Evolutionary conservation across 1,139 yeast genomes (phyloP), one percentile per base, ranked within the genome.

Genomic region (Debaryomyces robertsiae): DNA sequence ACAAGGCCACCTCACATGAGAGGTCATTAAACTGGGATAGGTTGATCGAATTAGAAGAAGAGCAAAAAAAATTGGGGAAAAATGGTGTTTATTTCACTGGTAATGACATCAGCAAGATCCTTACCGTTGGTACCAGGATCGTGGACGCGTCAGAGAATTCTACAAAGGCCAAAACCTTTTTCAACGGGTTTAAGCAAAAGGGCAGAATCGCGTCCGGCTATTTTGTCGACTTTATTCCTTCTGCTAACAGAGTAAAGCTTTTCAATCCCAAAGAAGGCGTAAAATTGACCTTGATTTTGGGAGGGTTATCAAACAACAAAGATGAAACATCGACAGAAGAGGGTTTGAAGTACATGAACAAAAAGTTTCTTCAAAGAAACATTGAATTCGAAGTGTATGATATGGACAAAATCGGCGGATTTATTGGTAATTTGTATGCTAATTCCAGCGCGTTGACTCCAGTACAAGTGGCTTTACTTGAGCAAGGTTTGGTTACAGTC

Each of bases 61-160:
- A 69, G 36, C 83, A 93, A 17, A 73, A 69, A 49, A 75, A 72
- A 41, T 64, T 64, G 22, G 71, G 61, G 17, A 77, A 81, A 50
- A 71, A 69, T 42, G 96, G 96, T 24, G 71, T 88, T 40, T 82
- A 76, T 56, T 67, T 52, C 47, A 54, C 60, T 36, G 65, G 65
- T 13, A 25, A 25, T 11, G 72, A 68, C 43, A 71, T 81, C 37
- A 71, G 75, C 41, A 82, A 82, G 55, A 65, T 75, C 3, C 53
- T 71, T 40, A 65, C 67, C 27, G 79, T 76, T 13, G 71, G 81
- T 15, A 80, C 79, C 27, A 74, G 89, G 52, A 65, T 82, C 31
- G 85, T 86, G 30, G 94, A 89, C 59, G 95, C 95, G 2, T 84
- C 93, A 9, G 95, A 86, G 58, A 79, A 75, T 49, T 71, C 76